A percentile compares a stretch with the other conserved stretches of the same genome.
Conservation (phyloP, 768 basidiomycete genomes). For the Lactarius quietus region DNA sequence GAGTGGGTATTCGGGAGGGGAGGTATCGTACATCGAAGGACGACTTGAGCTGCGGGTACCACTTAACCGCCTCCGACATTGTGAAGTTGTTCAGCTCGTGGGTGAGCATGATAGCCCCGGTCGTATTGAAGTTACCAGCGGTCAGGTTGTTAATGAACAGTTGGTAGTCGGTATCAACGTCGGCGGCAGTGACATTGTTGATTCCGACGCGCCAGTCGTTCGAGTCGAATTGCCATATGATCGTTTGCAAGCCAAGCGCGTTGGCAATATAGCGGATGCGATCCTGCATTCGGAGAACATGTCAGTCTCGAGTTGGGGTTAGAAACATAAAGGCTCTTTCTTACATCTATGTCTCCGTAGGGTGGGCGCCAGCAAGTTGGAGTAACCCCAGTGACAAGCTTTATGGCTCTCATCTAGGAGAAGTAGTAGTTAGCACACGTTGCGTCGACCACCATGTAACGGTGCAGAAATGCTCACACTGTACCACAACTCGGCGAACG, state of each 20-base stretch:
- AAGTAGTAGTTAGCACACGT: too few relatives aligned
- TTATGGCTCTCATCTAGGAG: conserved; percentile 48
- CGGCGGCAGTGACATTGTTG: conserved; percentile 5
- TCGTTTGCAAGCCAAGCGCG: conserved; percentile 64
- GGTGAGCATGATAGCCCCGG: conserved; percentile 51
- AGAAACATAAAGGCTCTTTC: not conserved
- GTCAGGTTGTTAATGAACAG: conserved; percentile 19
- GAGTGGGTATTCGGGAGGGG: not conserved
- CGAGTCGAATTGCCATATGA: conserved; percentile 71
- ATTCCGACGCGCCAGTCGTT: conserved; percentile 55
- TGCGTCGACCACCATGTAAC: too few relatives aligned
- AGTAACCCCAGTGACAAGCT: conserved; percentile 52
- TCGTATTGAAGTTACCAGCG: conserved; percentile 12
- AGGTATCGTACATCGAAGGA: conserved; percentile 42
- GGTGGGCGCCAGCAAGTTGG: conserved; percentile 63
- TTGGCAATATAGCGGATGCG: conserved; percentile 69
- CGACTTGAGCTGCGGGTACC: conserved; percentile 42
- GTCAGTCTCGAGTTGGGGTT: not conserved
- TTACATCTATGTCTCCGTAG: conserved; percentile 58
- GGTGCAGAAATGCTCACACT: conserved; percentile 44
- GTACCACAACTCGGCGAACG: conserved; percentile 78
- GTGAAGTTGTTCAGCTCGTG: conserved; percentile 62
- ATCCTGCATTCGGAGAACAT: conserved; percentile 34
- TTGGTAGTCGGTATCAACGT: conserved; percentile 18
- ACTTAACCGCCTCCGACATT: conserved; percentile 56